A percentile compares a stretch with the other conserved stretches of the same genome.
These are phyloP conservation scores for Notholithocarpus densiflorus DNA, from an alignment of 306 rosid genomes.

Conservation along the genomic window DNA sequence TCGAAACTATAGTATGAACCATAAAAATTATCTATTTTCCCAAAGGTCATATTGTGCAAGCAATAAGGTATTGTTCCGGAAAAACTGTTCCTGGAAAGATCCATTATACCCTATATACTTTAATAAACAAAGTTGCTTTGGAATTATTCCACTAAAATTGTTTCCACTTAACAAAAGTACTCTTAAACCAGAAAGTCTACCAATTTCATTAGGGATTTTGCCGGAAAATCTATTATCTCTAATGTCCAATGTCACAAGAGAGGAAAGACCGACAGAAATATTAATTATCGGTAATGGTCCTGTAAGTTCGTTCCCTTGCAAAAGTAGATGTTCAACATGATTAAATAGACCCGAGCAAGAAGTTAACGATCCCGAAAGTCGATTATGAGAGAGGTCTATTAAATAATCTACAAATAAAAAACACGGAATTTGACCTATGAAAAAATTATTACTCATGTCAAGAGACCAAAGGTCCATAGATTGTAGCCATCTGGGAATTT, in stretches of 20 bases:
- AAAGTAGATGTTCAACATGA: neutral
- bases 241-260: neutral
- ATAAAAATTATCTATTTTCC: too few relatives aligned
- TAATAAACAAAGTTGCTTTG: neutral
- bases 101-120: neutral
- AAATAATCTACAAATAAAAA: too few relatives aligned
- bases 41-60: neutral
- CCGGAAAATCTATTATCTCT: slow-evolving; percentile 9
- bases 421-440: slow-evolving; percentile 19
- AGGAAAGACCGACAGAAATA: rapidly evolving
- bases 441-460: neutral
- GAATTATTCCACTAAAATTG: slow-evolving; percentile 15
- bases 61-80: slow-evolving; percentile 2
- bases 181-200: neutral
- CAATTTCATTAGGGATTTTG: slow-evolving; percentile 15
- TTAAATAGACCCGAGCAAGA: neutral
- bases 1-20: too few relatives aligned
- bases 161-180: slow-evolving; percentile 17
- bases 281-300: neutral
- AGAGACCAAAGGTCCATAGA: neutral
- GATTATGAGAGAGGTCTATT: slow-evolving; percentile 22
- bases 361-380: neutral
- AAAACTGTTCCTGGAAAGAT: slow-evolving; percentile 11
- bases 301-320: slow-evolving; percentile 7
- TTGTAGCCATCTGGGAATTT: slow-evolving; percentile 8